Evolutionary conservation across 2,329 filamentous ascomycete genomes (phyloP).

Genomic region (Alternaria consortialis): DNA sequence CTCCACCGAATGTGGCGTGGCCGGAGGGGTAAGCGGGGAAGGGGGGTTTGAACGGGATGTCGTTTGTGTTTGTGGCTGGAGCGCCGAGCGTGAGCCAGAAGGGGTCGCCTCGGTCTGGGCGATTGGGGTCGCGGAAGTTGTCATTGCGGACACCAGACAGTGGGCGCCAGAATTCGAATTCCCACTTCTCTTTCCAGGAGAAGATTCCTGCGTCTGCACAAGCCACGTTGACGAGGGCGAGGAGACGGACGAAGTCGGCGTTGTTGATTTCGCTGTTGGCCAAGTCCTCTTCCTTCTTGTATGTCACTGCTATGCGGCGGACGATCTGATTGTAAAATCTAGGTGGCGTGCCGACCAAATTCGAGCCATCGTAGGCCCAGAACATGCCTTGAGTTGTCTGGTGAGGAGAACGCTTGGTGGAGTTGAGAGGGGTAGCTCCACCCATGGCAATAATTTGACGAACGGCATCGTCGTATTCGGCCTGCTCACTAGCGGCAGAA

Average conservation of each 20-base stretch:
- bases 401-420: conserved; percentile 21
- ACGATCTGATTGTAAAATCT: conserved; percentile 33
- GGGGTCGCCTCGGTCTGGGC: conserved; percentile 26
- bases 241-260: conserved; percentile 39
- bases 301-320: conserved; percentile 33
- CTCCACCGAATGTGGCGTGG: conserved; percentile 38
- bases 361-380: conserved; percentile 29
- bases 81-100: conserved; percentile 37
- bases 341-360: conserved; percentile 32
- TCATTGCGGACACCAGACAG: conserved; percentile 38
- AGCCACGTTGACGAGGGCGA: conserved; percentile 37
- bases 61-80: conserved; percentile 36
- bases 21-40: conserved; percentile 41
- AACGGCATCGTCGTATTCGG: conserved; percentile 24
- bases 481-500: conserved; percentile 7
- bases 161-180: conserved; percentile 43
- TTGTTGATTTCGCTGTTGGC: conserved; percentile 28
- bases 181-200: conserved; percentile 42
- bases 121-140: conserved; percentile 27
- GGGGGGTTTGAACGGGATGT: conserved; percentile 35
- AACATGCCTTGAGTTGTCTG: conserved; percentile 22
- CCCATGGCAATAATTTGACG: conserved; percentile 22
- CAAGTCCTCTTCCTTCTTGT: conserved; percentile 10
- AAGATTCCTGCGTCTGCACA: conserved; percentile 41
- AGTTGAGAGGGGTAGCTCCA: conserved; percentile 16